Evolutionary conservation across 805 yeast genomes (phyloP).

Genomic region (Candida mattraensis): DNA sequence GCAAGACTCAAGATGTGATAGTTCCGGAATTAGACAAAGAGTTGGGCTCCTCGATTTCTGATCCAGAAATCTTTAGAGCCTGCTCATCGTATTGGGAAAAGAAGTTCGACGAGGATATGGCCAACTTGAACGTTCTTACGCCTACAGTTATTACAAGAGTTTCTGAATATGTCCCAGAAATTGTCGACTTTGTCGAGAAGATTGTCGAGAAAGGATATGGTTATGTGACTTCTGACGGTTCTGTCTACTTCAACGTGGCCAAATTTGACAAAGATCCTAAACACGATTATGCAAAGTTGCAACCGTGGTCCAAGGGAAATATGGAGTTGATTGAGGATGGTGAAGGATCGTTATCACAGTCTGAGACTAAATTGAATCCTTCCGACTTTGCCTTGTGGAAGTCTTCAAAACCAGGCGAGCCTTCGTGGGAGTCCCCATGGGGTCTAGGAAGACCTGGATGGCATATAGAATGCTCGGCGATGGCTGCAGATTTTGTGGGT

Average conservation of each 20-base stretch:
- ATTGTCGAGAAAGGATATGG: conserved; percentile 84
- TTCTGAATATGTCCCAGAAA: conserved; percentile 93
- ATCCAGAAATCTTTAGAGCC: conserved; percentile 77
- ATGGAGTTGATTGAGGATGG: conserved; percentile 86
- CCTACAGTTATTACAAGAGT: conserved; percentile 90
- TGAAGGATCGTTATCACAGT: conserved; percentile 73
- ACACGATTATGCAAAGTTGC: conserved; percentile 92
- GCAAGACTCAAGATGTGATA: conserved; percentile 67
- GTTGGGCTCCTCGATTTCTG: conserved; percentile 74
- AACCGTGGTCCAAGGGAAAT: conserved; percentile 97
- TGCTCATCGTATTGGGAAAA: conserved; percentile 90
- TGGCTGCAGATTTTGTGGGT: conserved; percentile 92
- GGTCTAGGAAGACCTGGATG: conserved; percentile 98
- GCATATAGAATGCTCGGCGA: conserved; percentile 99
- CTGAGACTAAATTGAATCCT: conserved; percentile 63
- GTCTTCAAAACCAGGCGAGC: conserved; percentile 95
- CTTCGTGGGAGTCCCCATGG: conserved; percentile 95
- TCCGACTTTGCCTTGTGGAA: conserved; percentile 98
- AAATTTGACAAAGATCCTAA: conserved; percentile 68
- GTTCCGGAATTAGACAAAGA: conserved; percentile 71
- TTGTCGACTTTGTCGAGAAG: conserved; percentile 70
- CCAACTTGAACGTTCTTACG: conserved; percentile 75
- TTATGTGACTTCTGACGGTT: conserved; percentile 79
- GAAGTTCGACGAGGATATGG: conserved; percentile 84
- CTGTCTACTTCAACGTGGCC: conserved; percentile 92